Base-by-base conservation (phyloP, 163 green algal species). In the Chlamydomonas reinhardtii region DNA sequence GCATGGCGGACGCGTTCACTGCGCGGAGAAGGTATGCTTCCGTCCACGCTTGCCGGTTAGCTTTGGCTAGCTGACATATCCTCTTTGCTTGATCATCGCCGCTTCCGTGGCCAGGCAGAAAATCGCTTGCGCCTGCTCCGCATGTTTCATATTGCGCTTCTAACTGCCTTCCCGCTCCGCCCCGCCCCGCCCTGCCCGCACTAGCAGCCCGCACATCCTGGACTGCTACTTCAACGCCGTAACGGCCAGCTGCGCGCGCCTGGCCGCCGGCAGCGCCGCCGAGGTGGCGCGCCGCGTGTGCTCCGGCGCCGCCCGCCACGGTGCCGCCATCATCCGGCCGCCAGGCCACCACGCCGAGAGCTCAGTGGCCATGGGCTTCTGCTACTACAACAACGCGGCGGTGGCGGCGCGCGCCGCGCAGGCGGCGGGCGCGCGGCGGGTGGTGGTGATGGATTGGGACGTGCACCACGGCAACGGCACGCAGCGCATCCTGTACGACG, bases 351-450 rank as follows among this genome's bases (percentile, higher is more conserved):
- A 99, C 87, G 97, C 97, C 9, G 96, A 98, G 90, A 91, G 77
- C 31, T 89, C 81, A 54, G 88, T 92, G 15, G 93, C 96, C 74
- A 98, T 98, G 97, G 97, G 97, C 71, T 99, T 99, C 92, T 99
- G 97, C 93, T 97, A 98, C 87, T 98, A 97, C 94, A 99, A 99
- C 94, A 98, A 98, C 75, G 96, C 95, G 2, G 96, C 93, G 14
- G 92, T 99, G 64, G 96, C 97, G 8, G 95, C 95, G 31, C 35
- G 82, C 24, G 82, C 82, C 12, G 92, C 91, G 25, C 91, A 95
- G 90, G 84, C 84, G 25, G 92, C 89, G 24, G 96, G 96, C 15
- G 94, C 94, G 0, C 75, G 88, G 24, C 91, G 93, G 0, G 95
- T 99, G 35, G 76, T 99, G 69, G 95, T 99, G n/a, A 76, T 95